Conservation (phyloP, 495 filamentous ascomycete genomes). For the Sporormia fimetaria region DNA sequence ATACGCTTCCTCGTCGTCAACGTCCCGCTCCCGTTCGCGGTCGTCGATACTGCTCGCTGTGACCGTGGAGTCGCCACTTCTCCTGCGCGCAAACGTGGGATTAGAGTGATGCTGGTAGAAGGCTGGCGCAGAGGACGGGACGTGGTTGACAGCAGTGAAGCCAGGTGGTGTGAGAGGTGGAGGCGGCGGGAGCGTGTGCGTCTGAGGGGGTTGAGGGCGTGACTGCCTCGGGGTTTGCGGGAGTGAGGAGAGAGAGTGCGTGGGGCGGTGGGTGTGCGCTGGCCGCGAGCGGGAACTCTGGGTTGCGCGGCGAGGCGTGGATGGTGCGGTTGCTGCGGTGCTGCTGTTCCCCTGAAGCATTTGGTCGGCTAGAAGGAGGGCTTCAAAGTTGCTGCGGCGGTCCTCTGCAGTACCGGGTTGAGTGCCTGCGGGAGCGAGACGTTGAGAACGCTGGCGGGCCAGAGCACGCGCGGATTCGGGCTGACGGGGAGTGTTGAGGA, state of each 20-base stretch:
- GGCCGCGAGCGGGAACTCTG: constrained; percentile 38
- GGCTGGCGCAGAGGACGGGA: constrained; percentile 46
- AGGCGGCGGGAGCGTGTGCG: constrained; percentile 16
- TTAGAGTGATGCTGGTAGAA: constrained; percentile 36
- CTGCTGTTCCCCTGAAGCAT: constrained; percentile 68
- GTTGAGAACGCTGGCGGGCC: constrained; percentile 8
- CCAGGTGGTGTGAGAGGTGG: constrained; percentile 32
- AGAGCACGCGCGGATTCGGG: no score
- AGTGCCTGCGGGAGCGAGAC: constrained; percentile 13
- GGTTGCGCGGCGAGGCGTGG: constrained; percentile 43
- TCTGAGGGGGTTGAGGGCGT: constrained; percentile 22
- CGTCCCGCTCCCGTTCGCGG: no score
- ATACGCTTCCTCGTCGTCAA: constrained; percentile 35
- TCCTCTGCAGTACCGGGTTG: constrained; percentile 8
- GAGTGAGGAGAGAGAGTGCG: constrained; percentile 69
- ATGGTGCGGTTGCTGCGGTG: constrained; percentile 55
- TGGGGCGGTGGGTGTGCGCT: constrained; percentile 49
- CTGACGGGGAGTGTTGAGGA: constrained; percentile 31
- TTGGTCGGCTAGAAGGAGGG: constrained; percentile 60
- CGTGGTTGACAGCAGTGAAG: constrained; percentile 41
- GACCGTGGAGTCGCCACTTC: constrained; percentile 79
- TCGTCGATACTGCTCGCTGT: constrained; percentile 50
- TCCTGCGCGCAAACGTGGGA: constrained; percentile 32
- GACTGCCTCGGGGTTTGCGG: constrained; percentile 58
- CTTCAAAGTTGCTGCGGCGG: constrained; percentile 50